Percentiles rank a stretch among this genome's conserved stretches.
Conservation (phyloP, 441 rosid species). For the Populus hybrid region DNA sequence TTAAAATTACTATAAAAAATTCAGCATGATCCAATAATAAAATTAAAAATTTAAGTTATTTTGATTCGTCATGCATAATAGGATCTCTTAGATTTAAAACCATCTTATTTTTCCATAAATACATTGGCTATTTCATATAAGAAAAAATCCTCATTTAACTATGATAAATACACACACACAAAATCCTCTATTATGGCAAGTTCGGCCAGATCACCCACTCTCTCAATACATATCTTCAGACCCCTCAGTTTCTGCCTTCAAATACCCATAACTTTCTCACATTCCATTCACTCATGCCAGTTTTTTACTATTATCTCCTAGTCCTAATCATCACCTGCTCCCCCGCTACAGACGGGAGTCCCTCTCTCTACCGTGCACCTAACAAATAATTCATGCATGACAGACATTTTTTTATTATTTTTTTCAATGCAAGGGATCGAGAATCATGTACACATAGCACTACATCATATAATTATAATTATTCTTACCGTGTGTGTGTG, state of each 20-base stretch:
- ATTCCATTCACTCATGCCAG: constrained; percentile 34
- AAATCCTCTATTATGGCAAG: no score
- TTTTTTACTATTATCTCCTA: constrained; percentile 18
- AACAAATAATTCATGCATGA: constrained; percentile 38
- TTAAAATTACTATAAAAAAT: no score
- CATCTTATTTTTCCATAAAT: no score
- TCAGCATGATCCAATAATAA: no score
- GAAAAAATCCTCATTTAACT: no score
- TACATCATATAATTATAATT: neutral
- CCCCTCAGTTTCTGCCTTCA: constrained; percentile 14
- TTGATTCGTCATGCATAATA: no score
- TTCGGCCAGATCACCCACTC: no score
- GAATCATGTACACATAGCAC: neutral
- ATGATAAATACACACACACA: no score
- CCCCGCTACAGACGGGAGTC: constrained; percentile 44
- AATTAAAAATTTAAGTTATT: no score
- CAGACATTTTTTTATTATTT: constrained; percentile 8
- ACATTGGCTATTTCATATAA: no score
- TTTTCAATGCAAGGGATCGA: neutral
- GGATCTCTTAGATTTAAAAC: no score
- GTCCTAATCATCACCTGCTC: constrained; percentile 47
- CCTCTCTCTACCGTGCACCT: constrained; percentile 9
- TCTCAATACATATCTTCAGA: neutral
- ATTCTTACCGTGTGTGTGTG: neutral
- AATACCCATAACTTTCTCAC: constrained; percentile 47